Conservation (phyloP, 1,284 basidiomycete species). For the Irpex sp. region DNA sequence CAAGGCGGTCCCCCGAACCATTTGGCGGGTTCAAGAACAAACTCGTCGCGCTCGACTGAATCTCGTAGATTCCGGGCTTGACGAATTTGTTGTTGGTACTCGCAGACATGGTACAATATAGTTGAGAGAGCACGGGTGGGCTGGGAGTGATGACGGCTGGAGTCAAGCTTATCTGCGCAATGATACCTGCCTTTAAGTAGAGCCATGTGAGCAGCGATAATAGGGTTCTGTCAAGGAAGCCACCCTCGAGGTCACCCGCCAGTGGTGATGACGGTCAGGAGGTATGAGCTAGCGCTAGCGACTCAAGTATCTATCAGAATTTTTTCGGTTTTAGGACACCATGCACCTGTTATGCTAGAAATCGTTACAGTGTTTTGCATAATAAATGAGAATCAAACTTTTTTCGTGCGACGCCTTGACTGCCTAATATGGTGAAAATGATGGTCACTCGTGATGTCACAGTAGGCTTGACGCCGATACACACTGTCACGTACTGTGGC, state of each 20-base stretch:
- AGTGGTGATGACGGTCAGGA: not conserved
- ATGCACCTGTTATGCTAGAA: too few species aligned
- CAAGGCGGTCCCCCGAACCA: constrained; percentile 3
- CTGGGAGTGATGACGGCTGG: not conserved
- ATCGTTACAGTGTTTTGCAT: constrained; percentile 8
- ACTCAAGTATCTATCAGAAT: too few species aligned
- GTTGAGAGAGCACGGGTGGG: not conserved
- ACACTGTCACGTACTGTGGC: not conserved
- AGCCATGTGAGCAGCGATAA: not conserved
- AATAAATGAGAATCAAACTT: not conserved
- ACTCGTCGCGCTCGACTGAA: constrained; percentile 2
- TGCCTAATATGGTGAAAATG: not conserved
- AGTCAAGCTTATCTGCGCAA: not conserved
- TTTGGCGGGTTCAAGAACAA: constrained; percentile 6
- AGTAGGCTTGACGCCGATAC: not conserved
- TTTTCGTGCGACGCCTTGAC: not conserved
- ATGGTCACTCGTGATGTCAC: constrained; percentile 3
- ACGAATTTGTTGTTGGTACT: not conserved
- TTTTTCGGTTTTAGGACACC: too few species aligned
- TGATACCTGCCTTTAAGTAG: not conserved
- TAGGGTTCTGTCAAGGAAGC: not conserved
- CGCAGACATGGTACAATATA: not conserved
- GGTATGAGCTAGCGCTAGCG: too few species aligned
- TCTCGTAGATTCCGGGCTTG: constrained; percentile 12
- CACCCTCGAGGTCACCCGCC: not conserved